Evolutionary conservation across 139 green algal species (phyloP), one percentile per base, ranked within the genome.

Genomic region (Coelastrella sp.): DNA sequence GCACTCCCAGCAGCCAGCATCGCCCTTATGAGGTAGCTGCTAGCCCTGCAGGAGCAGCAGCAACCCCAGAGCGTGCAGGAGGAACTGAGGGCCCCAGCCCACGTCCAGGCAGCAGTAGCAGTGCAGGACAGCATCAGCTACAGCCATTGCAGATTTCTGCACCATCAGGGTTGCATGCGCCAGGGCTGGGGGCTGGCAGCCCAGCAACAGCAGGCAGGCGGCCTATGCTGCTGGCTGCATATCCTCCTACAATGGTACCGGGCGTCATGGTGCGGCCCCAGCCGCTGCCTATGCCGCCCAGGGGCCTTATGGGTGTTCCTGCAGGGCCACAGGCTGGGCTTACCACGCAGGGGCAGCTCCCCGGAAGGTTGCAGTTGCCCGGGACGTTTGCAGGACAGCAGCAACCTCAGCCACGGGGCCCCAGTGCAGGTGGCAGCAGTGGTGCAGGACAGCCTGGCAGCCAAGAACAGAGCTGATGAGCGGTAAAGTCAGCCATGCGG

Each of bases 141-240:
- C 85, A 83, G 22, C 54, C 17, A 1, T 47, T 47, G 32, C 32
- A 47, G 32, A 47, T 47, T 47, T 47, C 32, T 47, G 32, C 32
- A 47, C 32, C 32, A 47, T 47, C 32, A 47, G 32, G 32, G 32
- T 47, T 47, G 61, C 61, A 71, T 81, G 64, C 23, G 65, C 83
- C 66, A 19, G n/a, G 14, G 16, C 54, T 32, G 83, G 66, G 7
- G 47, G 83, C 57, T 13, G n/a, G 19, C 11, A 57, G 81, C 23
- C 81, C 82, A 77, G 82, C 80, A 75, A 60, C 80, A 86, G 80
- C 82, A 47, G 47, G 73, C 22, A 73, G 59, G 65, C 64, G 82
- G 14, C 82, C 82, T 66, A 65, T 87, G 65, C 7, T 87, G 13
- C 4, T 87, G 65, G 22, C 32, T 47, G 32, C 82, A 8, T 56